A percentile compares a stretch with the other conserved stretches of the same genome.
These are phyloP conservation scores for Gilbertella persicaria DNA, from an alignment of 371 early-diverging fungal species.

Conservation along the genomic window DNA sequence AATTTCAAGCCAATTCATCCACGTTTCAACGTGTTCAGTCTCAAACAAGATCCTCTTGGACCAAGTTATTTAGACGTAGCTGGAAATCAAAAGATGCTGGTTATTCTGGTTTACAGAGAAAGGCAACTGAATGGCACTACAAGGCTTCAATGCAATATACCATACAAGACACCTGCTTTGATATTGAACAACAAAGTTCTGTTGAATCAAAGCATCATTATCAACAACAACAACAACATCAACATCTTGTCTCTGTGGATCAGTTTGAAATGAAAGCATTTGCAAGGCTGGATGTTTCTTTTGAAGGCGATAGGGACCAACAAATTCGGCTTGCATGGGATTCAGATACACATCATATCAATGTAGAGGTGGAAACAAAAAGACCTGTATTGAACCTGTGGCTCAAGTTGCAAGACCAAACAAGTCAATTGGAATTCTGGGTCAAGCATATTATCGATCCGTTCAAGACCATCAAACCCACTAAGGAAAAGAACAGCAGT, in stretches of 20 bases:
- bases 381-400: conserved; percentile 24
- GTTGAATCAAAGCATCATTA: background rate
- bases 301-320: conserved; percentile 1
- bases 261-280: conserved; percentile 10
- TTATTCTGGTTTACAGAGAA: conserved; percentile 1
- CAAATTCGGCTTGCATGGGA: conserved; percentile 9
- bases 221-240: too few relatives aligned
- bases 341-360: conserved; percentile 23
- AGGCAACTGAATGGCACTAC: conserved; percentile 11
- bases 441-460: conserved; percentile 5
- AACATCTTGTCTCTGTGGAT: conserved; percentile 10
- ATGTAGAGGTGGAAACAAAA: conserved; percentile 14
- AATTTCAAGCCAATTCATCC: background rate
- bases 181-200: background rate
- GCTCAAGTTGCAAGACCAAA: conserved; percentile 1
- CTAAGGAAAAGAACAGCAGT: background rate
- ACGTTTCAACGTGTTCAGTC: conserved; percentile 20
- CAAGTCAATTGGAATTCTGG: conserved; percentile 28
- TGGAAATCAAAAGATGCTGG: conserved; percentile 19
- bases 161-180: conserved; percentile 14
- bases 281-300: conserved; percentile 6
- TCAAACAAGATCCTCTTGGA: conserved; percentile 31
- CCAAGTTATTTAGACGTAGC: conserved; percentile 36
- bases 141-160: conserved; percentile 7
- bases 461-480: background rate